Percentiles rank a stretch among this genome's conserved stretches.
phyloP scores from a whole-genome alignment of 2,329 filamentous ascomycete genomes.

The Xylaria multiplex region DNA sequence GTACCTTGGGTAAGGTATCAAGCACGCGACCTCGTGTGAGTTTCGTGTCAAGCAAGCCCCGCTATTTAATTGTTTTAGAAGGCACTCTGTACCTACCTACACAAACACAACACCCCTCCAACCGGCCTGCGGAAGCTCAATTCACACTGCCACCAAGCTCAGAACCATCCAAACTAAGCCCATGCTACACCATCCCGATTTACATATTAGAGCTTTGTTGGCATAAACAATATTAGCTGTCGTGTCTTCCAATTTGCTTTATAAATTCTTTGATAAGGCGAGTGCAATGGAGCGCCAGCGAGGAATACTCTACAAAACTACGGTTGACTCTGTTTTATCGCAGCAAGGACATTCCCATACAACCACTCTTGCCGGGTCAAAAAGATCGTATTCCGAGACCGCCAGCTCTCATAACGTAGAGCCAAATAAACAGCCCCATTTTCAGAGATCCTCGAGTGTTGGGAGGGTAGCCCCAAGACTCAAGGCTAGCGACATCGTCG shows the following conservation, averaged over 20 bases:
- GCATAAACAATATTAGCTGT: neutral
- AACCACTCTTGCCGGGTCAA: slow-evolving; percentile 59
- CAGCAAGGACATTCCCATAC: slow-evolving; percentile 53
- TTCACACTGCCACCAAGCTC: no score
- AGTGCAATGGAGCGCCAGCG: slow-evolving; percentile 43
- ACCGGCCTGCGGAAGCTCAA: no score
- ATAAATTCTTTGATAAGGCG: neutral
- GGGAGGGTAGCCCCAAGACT: slow-evolving; percentile 44
- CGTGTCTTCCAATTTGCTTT: neutral
- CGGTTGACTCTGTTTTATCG: slow-evolving; percentile 58
- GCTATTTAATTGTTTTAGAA: slow-evolving; percentile 3
- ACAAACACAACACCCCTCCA: no score
- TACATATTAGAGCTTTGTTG: no score
- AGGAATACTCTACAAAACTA: slow-evolving; percentile 60
- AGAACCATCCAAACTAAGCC: neutral
- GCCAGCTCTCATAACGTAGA: slow-evolving; percentile 24
- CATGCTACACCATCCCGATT: neutral
- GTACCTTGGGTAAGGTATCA: no score
- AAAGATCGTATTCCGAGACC: slow-evolving; percentile 52
- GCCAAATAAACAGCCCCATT: slow-evolving; percentile 45
- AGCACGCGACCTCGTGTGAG: slow-evolving; percentile 36
- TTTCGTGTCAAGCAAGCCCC: slow-evolving; percentile 29
- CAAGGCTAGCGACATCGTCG: slow-evolving; percentile 59
- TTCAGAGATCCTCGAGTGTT: slow-evolving; percentile 40
- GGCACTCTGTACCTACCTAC: neutral